phyloP scores from a whole-genome alignment of 169 alveolate species.

The Cryptosporidium xiaoi region DNA sequence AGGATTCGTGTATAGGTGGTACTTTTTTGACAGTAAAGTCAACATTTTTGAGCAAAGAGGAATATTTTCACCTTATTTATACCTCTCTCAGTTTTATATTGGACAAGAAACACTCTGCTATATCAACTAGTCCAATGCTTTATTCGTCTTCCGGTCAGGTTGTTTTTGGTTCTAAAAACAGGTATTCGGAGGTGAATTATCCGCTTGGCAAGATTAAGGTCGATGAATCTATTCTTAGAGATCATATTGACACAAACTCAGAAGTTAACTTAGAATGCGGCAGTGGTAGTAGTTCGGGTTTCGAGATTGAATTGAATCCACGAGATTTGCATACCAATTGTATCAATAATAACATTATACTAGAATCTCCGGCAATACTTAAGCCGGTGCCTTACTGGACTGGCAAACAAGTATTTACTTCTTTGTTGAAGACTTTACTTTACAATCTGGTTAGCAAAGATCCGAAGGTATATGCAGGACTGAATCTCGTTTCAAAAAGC shows the following conservation, averaged over 20 bases:
- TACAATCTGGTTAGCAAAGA: slow-evolving; percentile 30
- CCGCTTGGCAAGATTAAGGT: slow-evolving; percentile 43
- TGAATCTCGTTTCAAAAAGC: slow-evolving; percentile 76
- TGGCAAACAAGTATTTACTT: slow-evolving; percentile 91
- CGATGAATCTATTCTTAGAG: slow-evolving; percentile 38
- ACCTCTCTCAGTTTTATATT: slow-evolving; percentile 45
- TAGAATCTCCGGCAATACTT: slow-evolving; percentile 92
- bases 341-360: slow-evolving; percentile 47
- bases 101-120: slow-evolving; percentile 57
- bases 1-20: slow-evolving; percentile 95
- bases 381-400: slow-evolving; percentile 95
- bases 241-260: not conserved
- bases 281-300: not conserved
- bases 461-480: slow-evolving; percentile 52
- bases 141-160: slow-evolving; percentile 63
- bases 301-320: not conserved
- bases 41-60: slow-evolving; percentile 90
- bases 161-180: slow-evolving; percentile 54
- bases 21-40: slow-evolving; percentile 94
- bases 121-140: slow-evolving; percentile 48
- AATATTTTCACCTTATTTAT: slow-evolving; percentile 86
- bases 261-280: not conserved
- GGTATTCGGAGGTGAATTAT: slow-evolving; percentile 49
- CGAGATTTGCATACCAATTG: not conserved
- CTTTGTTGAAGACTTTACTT: slow-evolving; percentile 50